A percentile compares a stretch with the other conserved stretches of the same genome.
These are phyloP conservation scores for Mollisia scopiformis DNA, from an alignment of 2,329 filamentous ascomycete species.

Conservation along the genomic window DNA sequence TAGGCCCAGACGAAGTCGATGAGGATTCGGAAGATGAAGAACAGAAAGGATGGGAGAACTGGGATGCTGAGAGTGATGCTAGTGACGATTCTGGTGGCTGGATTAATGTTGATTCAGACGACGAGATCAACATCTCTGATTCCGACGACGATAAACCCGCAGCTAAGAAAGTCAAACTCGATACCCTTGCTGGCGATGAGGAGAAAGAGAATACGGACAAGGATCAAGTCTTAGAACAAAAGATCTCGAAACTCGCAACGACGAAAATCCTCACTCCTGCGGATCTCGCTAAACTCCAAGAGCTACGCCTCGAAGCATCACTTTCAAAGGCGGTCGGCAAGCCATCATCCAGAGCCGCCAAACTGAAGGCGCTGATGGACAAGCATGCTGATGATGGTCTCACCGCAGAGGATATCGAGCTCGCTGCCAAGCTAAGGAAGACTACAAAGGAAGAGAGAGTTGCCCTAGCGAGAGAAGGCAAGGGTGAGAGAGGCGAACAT, in stretches of 20 bases:
- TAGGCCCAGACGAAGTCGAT: conserved; percentile 62
- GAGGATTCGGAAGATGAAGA: conserved; percentile 49
- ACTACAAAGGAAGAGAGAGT: conserved; percentile 87
- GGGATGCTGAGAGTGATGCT: conserved; percentile 47
- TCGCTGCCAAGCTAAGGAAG: conserved; percentile 80
- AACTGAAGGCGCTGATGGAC: conserved; percentile 44
- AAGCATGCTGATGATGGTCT: conserved; percentile 85
- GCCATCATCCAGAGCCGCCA: conserved; percentile 28
- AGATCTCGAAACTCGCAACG: conserved; percentile 79
- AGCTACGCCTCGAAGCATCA: conserved; percentile 76
- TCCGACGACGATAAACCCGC: conserved; percentile 74
- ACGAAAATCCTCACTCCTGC: conserved; percentile 94
- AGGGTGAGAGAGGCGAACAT: conserved; percentile 77
- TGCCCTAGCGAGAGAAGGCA: conserved; percentile 80
- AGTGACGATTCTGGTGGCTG: conserved; percentile 80
- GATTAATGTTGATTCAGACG: conserved; percentile 87
- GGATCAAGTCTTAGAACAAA: conserved; percentile 39
- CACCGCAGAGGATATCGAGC: conserved; percentile 90
- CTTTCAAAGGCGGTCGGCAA: conserved; percentile 65
- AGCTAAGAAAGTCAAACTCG: conserved; percentile 65
- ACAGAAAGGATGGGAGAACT: conserved; percentile 32
- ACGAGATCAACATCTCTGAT: conserved; percentile 75
- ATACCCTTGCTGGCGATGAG: conserved; percentile 35
- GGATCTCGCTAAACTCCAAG: conserved; percentile 91
- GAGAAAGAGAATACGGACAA: conserved; percentile 48